A percentile compares a stretch with the other conserved stretches of the same genome.
These are phyloP conservation scores for Neonectria hederae DNA, from an alignment of 2,329 filamentous ascomycete species.

Conservation along the genomic window DNA sequence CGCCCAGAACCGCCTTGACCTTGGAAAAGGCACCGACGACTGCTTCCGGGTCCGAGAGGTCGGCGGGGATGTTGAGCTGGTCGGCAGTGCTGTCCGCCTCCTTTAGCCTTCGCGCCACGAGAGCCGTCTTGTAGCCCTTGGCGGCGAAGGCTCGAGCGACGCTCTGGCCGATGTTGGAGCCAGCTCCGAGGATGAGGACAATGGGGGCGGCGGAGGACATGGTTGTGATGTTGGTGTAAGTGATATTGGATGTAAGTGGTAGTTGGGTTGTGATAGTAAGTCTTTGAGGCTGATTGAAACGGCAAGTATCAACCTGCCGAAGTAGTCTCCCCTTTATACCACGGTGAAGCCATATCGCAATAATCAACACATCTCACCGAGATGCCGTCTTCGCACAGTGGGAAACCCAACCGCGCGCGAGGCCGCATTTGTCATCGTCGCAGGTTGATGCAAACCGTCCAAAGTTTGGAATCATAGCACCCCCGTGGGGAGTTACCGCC, in stretches of 20 bases:
- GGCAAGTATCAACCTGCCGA: not conserved
- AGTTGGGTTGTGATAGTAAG: not conserved
- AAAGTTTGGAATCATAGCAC: not conserved
- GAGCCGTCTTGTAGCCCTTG: conserved; percentile 37
- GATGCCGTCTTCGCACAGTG: not conserved
- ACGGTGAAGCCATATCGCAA: too few relatives aligned
- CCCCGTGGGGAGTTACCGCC: not conserved
- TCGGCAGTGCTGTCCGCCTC: conserved; percentile 31
- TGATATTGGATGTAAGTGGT: not conserved
- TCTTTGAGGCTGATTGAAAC: too few relatives aligned
- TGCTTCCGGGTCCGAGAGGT: conserved; percentile 47
- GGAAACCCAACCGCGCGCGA: not conserved
- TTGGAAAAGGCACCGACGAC: conserved; percentile 23
- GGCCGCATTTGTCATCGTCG: not conserved
- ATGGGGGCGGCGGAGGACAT: conserved; percentile 18
- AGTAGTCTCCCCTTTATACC: not conserved
- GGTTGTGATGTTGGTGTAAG: not conserved
- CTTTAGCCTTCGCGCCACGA: conserved; percentile 32
- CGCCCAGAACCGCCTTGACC: conserved; percentile 25
- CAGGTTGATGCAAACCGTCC: not conserved
- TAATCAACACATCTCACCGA: too few relatives aligned
- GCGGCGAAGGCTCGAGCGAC: conserved; percentile 33
- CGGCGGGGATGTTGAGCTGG: conserved; percentile 47
- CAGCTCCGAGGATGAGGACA: conserved; percentile 39
- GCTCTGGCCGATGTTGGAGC: conserved; percentile 33